Base-by-base conservation (phyloP, 2,329 filamentous ascomycete genomes). In the Elsinoe ampelina region DNA sequence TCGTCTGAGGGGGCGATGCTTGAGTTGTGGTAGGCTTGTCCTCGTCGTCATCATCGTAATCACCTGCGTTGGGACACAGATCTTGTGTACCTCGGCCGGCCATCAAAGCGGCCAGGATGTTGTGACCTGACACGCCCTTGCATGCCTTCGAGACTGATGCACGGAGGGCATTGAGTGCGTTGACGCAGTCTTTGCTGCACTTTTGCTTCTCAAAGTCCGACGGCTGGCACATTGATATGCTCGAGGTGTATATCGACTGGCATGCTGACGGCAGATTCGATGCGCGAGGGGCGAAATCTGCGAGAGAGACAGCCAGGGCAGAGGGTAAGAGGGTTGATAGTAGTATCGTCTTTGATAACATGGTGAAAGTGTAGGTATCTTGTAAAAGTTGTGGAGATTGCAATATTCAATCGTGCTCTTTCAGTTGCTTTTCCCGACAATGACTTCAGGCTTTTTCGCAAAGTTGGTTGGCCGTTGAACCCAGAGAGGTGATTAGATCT, bases 261-360 rank as follows among this genome's bases (percentile, higher is more conserved):
- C 75, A 77, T 19, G 61, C 54, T 12, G 62, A 38, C 3, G 72
- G 70, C 4, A 77, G 70, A 57, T 70, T 66, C 5, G 68, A 63
- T 61, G 73, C 67, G 36, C 69, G 67, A 17, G 74, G 74, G 1
- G 68, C 69, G 63, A 77, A 77, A 63, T 74, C 72, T 26, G 70
- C 64, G 36, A 77, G 72, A 19, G 70, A 70, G 39, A 75, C 71
- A n/a, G 73, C 65, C 43, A 64, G 57, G 15, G 63, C 58, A 12
- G 39, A 51, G 60, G 41, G 65, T 62, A 58, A 58, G 11, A 59
- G 54, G 47, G 43, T 39, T 38, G 55, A 57, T 48, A 63, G 58
- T 58, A 58, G 61, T 47, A 64, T 61, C 58, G 59, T 65, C 26
- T 63, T 63, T 39, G 63, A 62, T 45, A 51, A 43, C 52, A 55